A percentile compares a stretch with the other conserved stretches of the same genome.
These are phyloP conservation scores for Kodamaea laetipori DNA, from an alignment of 805 yeast species.

Conservation along the genomic window DNA sequence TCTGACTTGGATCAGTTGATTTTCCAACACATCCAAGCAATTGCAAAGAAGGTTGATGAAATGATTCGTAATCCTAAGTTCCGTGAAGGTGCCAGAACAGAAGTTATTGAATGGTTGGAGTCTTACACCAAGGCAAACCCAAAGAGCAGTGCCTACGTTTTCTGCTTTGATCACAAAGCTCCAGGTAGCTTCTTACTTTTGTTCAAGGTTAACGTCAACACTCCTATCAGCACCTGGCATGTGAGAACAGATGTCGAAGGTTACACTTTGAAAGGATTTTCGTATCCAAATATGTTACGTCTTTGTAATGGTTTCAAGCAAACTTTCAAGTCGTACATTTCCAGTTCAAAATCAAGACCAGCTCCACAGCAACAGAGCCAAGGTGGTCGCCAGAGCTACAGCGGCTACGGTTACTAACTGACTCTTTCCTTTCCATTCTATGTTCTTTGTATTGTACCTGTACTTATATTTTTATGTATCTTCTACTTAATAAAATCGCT, in stretches of 20 bases:
- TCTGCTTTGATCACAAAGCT: conserved; percentile 82
- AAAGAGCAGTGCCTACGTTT: conserved; percentile 84
- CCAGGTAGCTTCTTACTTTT: conserved; percentile 93
- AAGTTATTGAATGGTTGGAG: conserved; percentile 83
- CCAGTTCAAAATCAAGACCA: conserved; percentile 21
- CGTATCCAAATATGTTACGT: conserved; percentile 85
- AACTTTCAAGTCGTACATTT: conserved; percentile 41
- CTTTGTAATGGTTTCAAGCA: conserved; percentile 96
- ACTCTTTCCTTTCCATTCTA: conserved; percentile 5
- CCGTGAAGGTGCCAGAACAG: conserved; percentile 74
- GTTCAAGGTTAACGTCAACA: conserved; percentile 75
- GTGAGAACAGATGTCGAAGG: conserved; percentile 91
- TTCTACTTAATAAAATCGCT: conserved; percentile 5
- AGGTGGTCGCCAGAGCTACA: conserved; percentile 18
- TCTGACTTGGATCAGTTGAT: conserved; percentile 92
- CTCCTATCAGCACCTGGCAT: conserved; percentile 80
- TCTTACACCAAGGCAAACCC: conserved; percentile 91
- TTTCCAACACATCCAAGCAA: conserved; percentile 80
- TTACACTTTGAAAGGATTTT: conserved; percentile 72
- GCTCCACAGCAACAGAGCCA: conserved; percentile 10
- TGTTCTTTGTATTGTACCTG: background rate
- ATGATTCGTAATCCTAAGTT: conserved; percentile 88
- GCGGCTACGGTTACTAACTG: conserved; percentile 27
- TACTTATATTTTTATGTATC: background rate
- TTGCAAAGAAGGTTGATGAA: conserved; percentile 79